Conservation (phyloP, 768 basidiomycete species). For the Lactarius indigo region DNA sequence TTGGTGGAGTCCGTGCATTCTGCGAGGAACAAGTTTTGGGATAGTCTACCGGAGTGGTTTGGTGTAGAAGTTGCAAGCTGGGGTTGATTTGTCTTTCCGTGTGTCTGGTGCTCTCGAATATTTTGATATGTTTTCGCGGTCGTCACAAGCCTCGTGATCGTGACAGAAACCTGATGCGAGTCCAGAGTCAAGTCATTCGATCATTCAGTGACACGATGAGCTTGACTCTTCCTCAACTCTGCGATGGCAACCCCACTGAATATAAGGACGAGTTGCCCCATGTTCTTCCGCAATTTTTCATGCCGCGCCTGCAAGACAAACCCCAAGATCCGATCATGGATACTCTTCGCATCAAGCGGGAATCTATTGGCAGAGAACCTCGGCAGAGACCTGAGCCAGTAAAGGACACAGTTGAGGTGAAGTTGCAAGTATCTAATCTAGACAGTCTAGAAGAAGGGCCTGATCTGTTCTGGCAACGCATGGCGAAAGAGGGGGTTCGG, state of each 20-base stretch:
- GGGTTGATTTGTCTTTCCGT: slow-evolving; percentile 10
- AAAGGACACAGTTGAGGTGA: slow-evolving; percentile 5
- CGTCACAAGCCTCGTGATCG: neutral
- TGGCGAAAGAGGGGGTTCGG: neutral
- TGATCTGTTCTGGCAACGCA: slow-evolving; percentile 12
- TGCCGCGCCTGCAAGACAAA: slow-evolving; percentile 63
- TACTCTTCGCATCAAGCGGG: slow-evolving; percentile 36
- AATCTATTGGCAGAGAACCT: neutral
- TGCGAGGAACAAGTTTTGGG: slow-evolving; percentile 24
- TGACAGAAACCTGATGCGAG: neutral
- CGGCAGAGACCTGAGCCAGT: slow-evolving; percentile 13
- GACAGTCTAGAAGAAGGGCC: neutral
- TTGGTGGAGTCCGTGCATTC: slow-evolving; percentile 17
- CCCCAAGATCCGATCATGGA: slow-evolving; percentile 80
- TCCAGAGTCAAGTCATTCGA: neutral
- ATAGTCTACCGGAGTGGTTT: slow-evolving; percentile 25
- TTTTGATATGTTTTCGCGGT: neutral
- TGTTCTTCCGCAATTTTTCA: slow-evolving; percentile 43
- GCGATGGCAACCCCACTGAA: neutral
- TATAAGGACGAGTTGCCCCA: slow-evolving; percentile 17
- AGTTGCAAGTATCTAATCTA: neutral
- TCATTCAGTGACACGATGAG: neutral
- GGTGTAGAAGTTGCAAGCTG: slow-evolving; percentile 21
- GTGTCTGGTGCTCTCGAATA: neutral
- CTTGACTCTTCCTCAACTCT: slow-evolving; percentile 4